These are phyloP conservation scores for Zasmidium citrigriseum DNA, from an alignment of 2,329 filamentous ascomycete species.

Conservation along the genomic window DNA sequence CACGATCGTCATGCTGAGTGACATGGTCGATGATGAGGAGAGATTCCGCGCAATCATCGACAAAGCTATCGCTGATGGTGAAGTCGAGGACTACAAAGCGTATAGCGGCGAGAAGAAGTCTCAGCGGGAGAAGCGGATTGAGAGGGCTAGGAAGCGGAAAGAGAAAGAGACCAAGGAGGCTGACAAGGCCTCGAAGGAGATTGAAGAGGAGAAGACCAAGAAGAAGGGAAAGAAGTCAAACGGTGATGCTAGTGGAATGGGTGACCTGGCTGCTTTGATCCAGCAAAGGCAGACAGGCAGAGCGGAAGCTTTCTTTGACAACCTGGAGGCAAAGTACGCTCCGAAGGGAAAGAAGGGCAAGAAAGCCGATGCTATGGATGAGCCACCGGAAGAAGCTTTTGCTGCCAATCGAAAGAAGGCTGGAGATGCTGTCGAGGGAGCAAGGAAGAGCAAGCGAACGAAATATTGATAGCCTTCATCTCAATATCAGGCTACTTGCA, in stretches of 20 bases:
- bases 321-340: constrained; percentile 75
- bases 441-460: constrained; percentile 23
- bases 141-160: constrained; percentile 65
- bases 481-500: too few relatives aligned
- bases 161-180: constrained; percentile 67
- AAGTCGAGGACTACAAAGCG: constrained; percentile 65
- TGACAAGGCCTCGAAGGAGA: constrained; percentile 69
- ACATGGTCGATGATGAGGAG: constrained; percentile 80
- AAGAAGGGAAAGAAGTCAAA: constrained; percentile 50
- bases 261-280: constrained; percentile 72
- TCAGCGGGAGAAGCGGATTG: constrained; percentile 44
- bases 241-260: constrained; percentile 48
- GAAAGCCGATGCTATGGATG: constrained; percentile 53
- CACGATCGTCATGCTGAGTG: constrained; percentile 81
- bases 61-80: constrained; percentile 69
- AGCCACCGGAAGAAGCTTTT: constrained; percentile 66
- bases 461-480: constrained; percentile 24
- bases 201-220: constrained; percentile 72
- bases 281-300: constrained; percentile 68
- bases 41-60: constrained; percentile 81
- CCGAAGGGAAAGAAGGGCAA: constrained; percentile 50
- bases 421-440: constrained; percentile 8
- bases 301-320: constrained; percentile 64
- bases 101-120: constrained; percentile 71
- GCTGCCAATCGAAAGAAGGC: constrained; percentile 40